Evolutionary conservation across 2,329 filamentous ascomycete species (phyloP).

Genomic region (Ascochyta rabiei): DNA sequence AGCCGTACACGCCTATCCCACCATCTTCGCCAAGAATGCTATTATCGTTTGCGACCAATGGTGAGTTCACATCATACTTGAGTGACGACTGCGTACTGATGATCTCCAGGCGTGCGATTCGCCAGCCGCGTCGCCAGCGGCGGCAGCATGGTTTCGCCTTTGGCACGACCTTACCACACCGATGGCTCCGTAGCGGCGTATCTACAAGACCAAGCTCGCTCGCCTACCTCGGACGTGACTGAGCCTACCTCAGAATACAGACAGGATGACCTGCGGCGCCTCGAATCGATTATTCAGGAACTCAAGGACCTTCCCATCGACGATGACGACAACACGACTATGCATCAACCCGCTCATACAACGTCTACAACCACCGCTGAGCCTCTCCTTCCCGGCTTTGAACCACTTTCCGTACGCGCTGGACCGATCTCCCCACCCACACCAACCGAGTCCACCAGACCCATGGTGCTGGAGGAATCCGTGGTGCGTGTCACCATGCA

Average conservation of each 20-base stretch:
- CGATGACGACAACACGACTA: neutral
- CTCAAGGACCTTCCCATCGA: neutral
- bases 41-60: neutral
- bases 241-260: neutral
- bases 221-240: neutral
- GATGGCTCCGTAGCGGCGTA: slow-evolving; percentile 17
- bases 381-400: neutral
- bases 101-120: slow-evolving; percentile 6
- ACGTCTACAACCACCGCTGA: neutral
- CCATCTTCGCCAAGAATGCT: neutral
- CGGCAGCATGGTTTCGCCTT: slow-evolving; percentile 12
- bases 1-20: slow-evolving; percentile 11
- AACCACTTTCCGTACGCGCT: neutral
- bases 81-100: neutral
- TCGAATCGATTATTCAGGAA: slow-evolving; percentile 3
- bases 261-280: neutral
- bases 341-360: neutral
- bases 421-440: slow-evolving; percentile 11
- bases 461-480: neutral
- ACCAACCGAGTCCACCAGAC: slow-evolving; percentile 4
- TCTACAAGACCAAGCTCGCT: slow-evolving; percentile 5
- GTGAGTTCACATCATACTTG: neutral
- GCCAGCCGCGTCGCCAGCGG: neutral
- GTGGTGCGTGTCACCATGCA: slow-evolving; percentile 16
- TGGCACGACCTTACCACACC: neutral